These are phyloP conservation scores for Coniferiporia sulphurascens DNA, from an alignment of 1,284 basidiomycete species.

Conservation along the genomic window DNA sequence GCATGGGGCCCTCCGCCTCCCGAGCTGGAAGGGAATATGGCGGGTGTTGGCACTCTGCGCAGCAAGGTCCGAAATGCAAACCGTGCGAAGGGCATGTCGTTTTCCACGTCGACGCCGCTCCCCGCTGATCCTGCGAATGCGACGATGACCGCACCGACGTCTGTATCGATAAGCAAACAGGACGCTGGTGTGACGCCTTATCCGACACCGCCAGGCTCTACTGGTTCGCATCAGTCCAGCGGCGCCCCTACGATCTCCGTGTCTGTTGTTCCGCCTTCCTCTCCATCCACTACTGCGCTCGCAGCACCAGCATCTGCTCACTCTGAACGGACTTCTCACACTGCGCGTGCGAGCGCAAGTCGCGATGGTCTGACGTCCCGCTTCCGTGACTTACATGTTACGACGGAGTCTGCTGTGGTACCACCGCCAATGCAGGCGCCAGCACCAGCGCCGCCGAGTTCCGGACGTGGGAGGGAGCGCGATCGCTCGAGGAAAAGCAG, in stretches of 20 bases:
- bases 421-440: background rate
- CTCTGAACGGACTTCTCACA: background rate
- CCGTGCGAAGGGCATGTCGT: slow-evolving; percentile 13
- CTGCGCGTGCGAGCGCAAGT: background rate
- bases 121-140: slow-evolving; percentile 2
- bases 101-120: slow-evolving; percentile 5
- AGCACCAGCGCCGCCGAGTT: background rate
- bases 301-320: background rate
- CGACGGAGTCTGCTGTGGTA: background rate
- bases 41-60: slow-evolving; percentile 11
- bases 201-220: slow-evolving; percentile 14
- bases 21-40: slow-evolving; percentile 3
- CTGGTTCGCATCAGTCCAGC: background rate
- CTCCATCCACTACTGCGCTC: background rate
- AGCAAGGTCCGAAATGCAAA: slow-evolving; percentile 1
- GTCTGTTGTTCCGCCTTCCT: background rate
- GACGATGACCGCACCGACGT: slow-evolving; percentile 1
- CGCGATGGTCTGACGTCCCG: slow-evolving; percentile 4
- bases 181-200: slow-evolving; percentile 12
- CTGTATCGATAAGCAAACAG: background rate
- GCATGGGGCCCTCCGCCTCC: background rate
- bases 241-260: background rate
- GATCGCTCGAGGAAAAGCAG: background rate
- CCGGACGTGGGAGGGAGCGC: background rate
- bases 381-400: background rate